Percentiles rank a stretch among this genome's conserved stretches.
phyloP scores from a whole-genome alignment of 2,329 filamentous ascomycete species.

The Dothiorella sarmentorum region DNA sequence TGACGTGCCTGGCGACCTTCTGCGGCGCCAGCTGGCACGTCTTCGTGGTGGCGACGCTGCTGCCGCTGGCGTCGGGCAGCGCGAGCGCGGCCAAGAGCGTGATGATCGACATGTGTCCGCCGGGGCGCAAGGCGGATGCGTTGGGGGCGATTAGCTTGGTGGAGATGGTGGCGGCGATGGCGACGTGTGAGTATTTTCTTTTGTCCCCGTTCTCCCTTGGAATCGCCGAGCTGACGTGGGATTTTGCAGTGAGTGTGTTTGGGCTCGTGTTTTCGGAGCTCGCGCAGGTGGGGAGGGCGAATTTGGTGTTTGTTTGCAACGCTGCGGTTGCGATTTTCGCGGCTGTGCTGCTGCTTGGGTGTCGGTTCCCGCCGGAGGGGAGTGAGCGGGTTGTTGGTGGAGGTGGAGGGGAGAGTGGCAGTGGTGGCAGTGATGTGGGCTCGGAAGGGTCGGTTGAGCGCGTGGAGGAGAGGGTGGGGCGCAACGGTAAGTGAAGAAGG shows the following conservation, averaged over 20 bases:
- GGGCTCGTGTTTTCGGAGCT: conserved; percentile 64
- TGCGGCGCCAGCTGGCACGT: conserved; percentile 65
- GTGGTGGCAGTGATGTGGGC: not conserved
- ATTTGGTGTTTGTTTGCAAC: conserved; percentile 66
- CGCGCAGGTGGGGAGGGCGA: conserved; percentile 56
- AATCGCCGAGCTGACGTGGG: not conserved
- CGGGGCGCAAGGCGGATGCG: conserved; percentile 61
- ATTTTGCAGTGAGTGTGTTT: conserved; percentile 55
- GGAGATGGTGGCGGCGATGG: conserved; percentile 63
- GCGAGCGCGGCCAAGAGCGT: conserved; percentile 68
- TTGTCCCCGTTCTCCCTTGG: not conserved
- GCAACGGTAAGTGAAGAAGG: too few relatives aligned
- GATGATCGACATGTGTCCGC: conserved; percentile 67
- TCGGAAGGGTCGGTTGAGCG: not conserved
- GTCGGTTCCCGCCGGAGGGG: conserved; percentile 45
- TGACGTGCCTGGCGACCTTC: conserved; percentile 63
- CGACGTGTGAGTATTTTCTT: conserved; percentile 41
- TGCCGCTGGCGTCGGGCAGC: conserved; percentile 67
- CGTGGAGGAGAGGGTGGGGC: not conserved
- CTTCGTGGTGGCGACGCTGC: conserved; percentile 61
- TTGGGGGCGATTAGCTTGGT: conserved; percentile 66
- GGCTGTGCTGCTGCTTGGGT: conserved; percentile 45
- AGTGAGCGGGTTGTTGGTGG: conserved; percentile 27
- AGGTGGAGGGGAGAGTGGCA: too few relatives aligned
- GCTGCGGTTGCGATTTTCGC: conserved; percentile 57